A percentile compares a stretch with the other conserved stretches of the same genome.
Conservation (phyloP, 345 rosid genomes). For the Capsella bursapastoris region DNA sequence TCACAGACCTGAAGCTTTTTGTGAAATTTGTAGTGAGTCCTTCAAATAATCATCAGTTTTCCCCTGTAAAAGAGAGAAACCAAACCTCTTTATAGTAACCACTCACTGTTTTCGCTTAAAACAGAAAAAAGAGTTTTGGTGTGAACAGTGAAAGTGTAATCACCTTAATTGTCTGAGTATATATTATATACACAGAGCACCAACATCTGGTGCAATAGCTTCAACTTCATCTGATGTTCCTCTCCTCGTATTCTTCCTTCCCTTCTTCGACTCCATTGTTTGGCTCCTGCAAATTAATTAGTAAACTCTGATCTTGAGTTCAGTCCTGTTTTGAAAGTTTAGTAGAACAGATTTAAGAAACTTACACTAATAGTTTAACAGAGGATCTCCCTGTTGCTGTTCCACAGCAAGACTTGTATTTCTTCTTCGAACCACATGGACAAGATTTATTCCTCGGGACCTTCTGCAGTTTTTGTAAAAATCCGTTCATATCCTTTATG, state of each 20-base stretch:
- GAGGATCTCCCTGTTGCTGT: constrained; percentile 64
- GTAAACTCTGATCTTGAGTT: neutral
- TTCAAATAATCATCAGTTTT: neutral
- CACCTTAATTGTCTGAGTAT: constrained; percentile 36
- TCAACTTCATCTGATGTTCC: constrained; percentile 57
- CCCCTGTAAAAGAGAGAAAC: constrained; percentile 22
- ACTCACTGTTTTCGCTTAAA: neutral
- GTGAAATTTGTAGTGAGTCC: neutral
- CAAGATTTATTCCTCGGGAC: constrained; percentile 73
- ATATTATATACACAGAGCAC: constrained; percentile 80
- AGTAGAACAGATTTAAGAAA: constrained; percentile 31
- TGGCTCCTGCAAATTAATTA: constrained; percentile 44
- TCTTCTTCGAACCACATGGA: constrained; percentile 90
- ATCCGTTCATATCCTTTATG: neutral
- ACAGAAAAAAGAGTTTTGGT: constrained; percentile 1
- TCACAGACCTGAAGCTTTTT: constrained; percentile 11
- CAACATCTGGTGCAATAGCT: constrained; percentile 66
- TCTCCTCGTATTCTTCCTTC: constrained; percentile 58
- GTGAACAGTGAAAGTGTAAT: neutral
- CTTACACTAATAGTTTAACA: constrained; percentile 57
- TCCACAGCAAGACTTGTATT: constrained; percentile 91
- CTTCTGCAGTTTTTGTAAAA: constrained; percentile 49
- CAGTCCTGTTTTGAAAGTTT: constrained; percentile 25
- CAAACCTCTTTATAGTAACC: neutral
- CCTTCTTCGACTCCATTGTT: constrained; percentile 60